Conservation (phyloP, 768 basidiomycete species). For the Lentinula boryana region DNA sequence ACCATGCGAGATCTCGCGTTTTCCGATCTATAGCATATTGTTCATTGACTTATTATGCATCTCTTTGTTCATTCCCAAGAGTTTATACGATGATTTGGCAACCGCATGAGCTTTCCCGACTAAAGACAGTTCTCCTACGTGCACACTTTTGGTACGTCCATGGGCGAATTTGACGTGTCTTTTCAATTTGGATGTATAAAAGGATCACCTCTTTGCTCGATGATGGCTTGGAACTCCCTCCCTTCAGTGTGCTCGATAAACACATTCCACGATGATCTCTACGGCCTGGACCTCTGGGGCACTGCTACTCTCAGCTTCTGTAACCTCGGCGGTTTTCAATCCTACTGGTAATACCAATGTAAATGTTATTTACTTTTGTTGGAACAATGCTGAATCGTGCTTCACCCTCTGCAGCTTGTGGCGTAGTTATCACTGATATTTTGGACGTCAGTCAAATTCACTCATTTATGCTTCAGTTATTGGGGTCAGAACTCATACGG, state of each 20-base stretch:
- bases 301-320: constrained; percentile 1
- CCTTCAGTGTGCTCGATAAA: background rate
- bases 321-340: background rate
- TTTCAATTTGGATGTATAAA: background rate
- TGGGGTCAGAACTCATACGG: constrained; percentile 61
- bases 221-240: background rate
- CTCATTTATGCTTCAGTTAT: constrained; percentile 24
- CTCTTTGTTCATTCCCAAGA: background rate
- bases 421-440: background rate
- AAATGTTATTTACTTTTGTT: background rate
- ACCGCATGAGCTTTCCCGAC: background rate
- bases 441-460: background rate
- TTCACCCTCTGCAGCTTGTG: background rate
- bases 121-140: background rate
- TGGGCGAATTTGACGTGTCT: background rate
- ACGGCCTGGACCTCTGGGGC: background rate
- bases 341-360: constrained; percentile 6
- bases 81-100: background rate
- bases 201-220: background rate
- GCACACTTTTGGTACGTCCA: background rate
- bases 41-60: background rate
- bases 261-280: background rate
- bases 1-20: background rate
- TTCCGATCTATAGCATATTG: background rate
- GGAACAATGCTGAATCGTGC: background rate